Evolutionary conservation across 805 yeast genomes (phyloP), one percentile per base, ranked within the genome.

Genomic region (Schwanniomyces occidentalis): DNA sequence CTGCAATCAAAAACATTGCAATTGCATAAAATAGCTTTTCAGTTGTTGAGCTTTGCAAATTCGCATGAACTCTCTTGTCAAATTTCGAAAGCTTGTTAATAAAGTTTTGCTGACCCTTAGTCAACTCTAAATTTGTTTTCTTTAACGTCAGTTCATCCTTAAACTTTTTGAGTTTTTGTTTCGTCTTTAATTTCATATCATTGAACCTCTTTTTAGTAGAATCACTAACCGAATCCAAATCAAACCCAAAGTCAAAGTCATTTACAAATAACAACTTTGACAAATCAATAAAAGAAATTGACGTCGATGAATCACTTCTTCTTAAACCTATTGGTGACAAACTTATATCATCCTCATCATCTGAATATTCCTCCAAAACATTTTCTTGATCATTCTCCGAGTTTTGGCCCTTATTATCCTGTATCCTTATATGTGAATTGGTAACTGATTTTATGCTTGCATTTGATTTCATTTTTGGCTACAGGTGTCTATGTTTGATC

Each of bases 1-100:
- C 54, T 27, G 91, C 85, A 6, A 91, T 75, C 34, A 76, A 61
- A 38, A 79, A 75, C 24, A 88, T 67, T 0, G 95, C 80, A 26
- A 78, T 58, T 0, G 96, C 80, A 55, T 88, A 93, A 54, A 88
- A 88, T 16, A 80, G 46, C 56, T 91, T 91, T 52, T 91, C 96
- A 1, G 69, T 65, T 6, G 58, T 42, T 16, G 69, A 58, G 30
- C 64, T 55, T 31, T 57, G 54, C 21, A 69, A 48, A 32, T 58
- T 61, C 13, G 46, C 41, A 27, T 63, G 67, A 16, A 69, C 51
- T 32, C 63, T 51, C n/a, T 48, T 40, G 33, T 69, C 74, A 30
- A 69, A 65, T 22, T 55, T 52, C 16, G 51, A 51, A 31, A 68
- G 49, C 18, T 65, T 46, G 9, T 41, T 40, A 39, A 61, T 56